These are phyloP conservation scores for Sarcodon sp. DNA, from an alignment of 768 basidiomycete genomes.

Conservation along the genomic window DNA sequence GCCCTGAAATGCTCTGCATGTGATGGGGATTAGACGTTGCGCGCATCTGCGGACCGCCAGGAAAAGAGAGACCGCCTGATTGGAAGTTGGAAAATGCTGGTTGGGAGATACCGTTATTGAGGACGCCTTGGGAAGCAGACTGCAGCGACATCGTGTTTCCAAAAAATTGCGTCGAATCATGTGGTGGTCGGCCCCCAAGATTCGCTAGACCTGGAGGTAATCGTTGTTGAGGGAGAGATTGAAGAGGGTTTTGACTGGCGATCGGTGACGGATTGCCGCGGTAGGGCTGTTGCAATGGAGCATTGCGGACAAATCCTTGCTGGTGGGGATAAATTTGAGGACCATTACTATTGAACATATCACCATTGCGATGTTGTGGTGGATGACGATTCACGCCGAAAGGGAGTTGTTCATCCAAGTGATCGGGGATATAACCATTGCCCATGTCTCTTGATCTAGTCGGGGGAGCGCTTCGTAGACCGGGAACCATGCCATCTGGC, in stretches of 20 bases:
- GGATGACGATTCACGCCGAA: conserved; percentile 48
- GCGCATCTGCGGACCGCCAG: conserved; percentile 31
- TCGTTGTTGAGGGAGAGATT: conserved; percentile 38
- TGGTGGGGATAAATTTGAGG: conserved; percentile 46
- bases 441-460: conserved; percentile 44
- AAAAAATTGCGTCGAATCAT: conserved; percentile 58
- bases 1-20: conserved; percentile 29
- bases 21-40: conserved; percentile 33
- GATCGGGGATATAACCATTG: conserved; percentile 34
- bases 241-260: conserved; percentile 30
- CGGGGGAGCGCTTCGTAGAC: conserved; percentile 52
- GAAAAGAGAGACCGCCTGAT: conserved; percentile 17
- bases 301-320: conserved; percentile 27
- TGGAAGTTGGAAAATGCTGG: conserved; percentile 40
- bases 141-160: conserved; percentile 21
- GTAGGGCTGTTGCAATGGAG: conserved; percentile 45
- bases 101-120: conserved; percentile 4
- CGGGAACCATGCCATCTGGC: conserved; percentile 80
- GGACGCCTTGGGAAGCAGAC: conserved; percentile 9
- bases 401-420: conserved; percentile 45
- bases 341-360: conserved; percentile 11
- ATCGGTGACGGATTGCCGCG: conserved; percentile 63
- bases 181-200: conserved; percentile 70
- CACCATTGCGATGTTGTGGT: conserved; percentile 35
- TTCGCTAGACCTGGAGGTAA: conserved; percentile 75